These are phyloP conservation scores for Brettanomyces naardenensis DNA, from an alignment of 805 yeast species.

Conservation along the genomic window DNA sequence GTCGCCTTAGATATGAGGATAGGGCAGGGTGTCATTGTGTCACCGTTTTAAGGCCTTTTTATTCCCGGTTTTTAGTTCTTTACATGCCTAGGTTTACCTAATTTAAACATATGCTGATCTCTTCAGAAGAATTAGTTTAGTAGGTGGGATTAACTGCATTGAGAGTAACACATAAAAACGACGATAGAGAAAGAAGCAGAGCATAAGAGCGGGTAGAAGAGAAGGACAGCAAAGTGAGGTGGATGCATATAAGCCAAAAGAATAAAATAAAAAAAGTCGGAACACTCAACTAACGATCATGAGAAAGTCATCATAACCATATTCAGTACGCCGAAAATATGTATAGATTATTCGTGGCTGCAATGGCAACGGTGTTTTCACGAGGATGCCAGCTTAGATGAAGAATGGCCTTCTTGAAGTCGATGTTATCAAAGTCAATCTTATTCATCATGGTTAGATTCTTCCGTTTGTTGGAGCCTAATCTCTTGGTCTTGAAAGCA, in stretches of 20 bases:
- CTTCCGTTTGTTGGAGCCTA: constrained; percentile 34
- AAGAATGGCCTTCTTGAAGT: constrained; percentile 88
- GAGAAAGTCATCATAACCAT: too few species aligned
- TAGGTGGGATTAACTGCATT: too few species aligned
- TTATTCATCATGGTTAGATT: constrained; percentile 41
- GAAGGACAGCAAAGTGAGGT: background rate
- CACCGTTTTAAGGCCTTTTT: too few species aligned
- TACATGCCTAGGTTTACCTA: too few species aligned
- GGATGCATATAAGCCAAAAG: background rate
- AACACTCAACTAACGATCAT: background rate
- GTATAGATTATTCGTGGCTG: constrained; percentile 93
- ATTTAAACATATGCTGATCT: too few species aligned
- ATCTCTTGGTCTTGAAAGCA: constrained; percentile 80
- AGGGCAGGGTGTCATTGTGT: too few species aligned
- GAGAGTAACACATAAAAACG: background rate
- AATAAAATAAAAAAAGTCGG: background rate
- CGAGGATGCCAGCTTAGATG: constrained; percentile 98
- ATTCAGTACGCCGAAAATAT: constrained; percentile 70
- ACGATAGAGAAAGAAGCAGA: background rate
- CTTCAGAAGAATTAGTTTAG: too few species aligned
- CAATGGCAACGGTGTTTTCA: constrained; percentile 95
- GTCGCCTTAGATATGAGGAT: too few species aligned
- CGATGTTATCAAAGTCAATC: constrained; percentile 73
- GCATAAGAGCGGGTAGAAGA: constrained; percentile 2
- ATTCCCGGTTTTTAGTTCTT: too few species aligned